Evolutionary conservation across 192 early-diverging fungal species (phyloP).

Genomic region (Entomortierella chlamydospora): DNA sequence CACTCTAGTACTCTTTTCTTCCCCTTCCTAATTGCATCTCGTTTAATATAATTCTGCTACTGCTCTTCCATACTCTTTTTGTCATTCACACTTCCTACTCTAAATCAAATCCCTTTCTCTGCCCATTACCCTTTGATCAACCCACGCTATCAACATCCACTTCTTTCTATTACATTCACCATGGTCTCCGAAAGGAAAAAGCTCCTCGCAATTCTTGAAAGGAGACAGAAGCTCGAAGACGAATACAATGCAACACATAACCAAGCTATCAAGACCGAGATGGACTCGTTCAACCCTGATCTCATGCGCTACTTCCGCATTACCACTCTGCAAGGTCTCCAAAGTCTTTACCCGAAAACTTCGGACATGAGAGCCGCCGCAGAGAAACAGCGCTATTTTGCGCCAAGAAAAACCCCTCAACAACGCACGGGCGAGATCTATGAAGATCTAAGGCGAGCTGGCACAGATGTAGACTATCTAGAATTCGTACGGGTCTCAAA

Average conservation of each 20-base stretch:
- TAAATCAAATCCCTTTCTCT: background rate
- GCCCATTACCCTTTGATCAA: background rate
- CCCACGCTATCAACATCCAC: background rate
- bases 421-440: slow-evolving; percentile 20
- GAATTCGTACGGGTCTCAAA: slow-evolving; percentile 35
- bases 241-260: background rate
- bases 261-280: background rate
- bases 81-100: background rate
- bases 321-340: background rate
- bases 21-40: too few species aligned
- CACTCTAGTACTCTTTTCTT: too few species aligned
- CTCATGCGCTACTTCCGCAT: slow-evolving; percentile 21
- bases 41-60: too few species aligned
- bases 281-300: slow-evolving; percentile 4
- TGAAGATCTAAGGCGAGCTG: slow-evolving; percentile 10
- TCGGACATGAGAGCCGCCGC: slow-evolving; percentile 15
- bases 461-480: slow-evolving; percentile 27
- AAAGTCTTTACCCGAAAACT: slow-evolving; percentile 18
- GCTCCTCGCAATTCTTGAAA: slow-evolving; percentile 14
- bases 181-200: slow-evolving; percentile 44
- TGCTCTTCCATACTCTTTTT: background rate
- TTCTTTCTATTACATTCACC: background rate
- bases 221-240: slow-evolving; percentile 22
- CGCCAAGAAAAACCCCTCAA: slow-evolving; percentile 1
- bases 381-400: slow-evolving; percentile 35